Evolutionary conservation across 306 rosid genomes (phyloP), one percentile per base, ranked within the genome.

Genomic region (Castanea crenata): DNA sequence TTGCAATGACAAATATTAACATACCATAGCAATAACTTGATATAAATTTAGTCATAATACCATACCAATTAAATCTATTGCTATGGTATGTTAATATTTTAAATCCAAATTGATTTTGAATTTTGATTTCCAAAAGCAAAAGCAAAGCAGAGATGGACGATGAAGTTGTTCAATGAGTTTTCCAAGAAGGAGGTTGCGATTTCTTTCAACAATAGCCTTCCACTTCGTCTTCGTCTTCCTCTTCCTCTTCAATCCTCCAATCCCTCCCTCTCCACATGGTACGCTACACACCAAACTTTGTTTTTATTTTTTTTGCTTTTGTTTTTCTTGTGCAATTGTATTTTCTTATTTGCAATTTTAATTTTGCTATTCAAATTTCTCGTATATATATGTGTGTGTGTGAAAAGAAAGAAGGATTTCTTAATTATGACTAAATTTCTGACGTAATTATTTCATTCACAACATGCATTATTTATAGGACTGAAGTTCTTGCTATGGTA

Each of bases 221-320:
- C 23, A 23, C 23, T 23, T 23, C 23, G 59, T 88, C 99, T 80
- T 91, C 99, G 3, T 85, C 91, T 7, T 88, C 92, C 25, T 89
- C 91, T 8, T 92, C 97, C 14, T 92, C 91, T 23, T 88, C 99
- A 16, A 96, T 96, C 72, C 99, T 96, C 73, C 98, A 96, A 81
- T 96, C 99, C 55, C 99, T 96, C 79, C 96, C 98, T 82, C 99
- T 96, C 64, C 98, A 96, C 71, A 96, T 96, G 92, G 99, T 96
- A 83, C 57, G 82, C 79, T 55, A 6, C 54, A 55, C 74, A 20
- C 54, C 67, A 23, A 6, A 16, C 46, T 38, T 7, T 38, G 46
- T 29, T 15, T 44, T 23, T 23, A 54, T 27, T 10, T 77, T 12
- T 64, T 74, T 58, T 46, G 56, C 12, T 25, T 25, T n/a, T 51